Base-by-base conservation (phyloP, 441 rosid species). In the Lepidium campestre region DNA sequence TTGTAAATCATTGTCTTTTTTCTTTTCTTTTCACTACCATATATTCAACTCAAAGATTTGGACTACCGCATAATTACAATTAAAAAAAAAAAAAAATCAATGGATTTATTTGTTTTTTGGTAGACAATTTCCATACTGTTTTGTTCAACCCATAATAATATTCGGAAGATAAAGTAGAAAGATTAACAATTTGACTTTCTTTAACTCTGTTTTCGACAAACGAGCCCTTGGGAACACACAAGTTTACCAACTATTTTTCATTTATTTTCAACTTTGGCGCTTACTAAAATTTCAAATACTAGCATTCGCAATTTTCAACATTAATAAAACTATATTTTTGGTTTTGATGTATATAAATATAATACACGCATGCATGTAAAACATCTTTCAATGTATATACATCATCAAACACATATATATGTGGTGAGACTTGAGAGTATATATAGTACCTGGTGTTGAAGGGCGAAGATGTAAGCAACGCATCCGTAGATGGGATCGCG, bases 401-500 rank as follows among this genome's bases (percentile, higher is more conserved):
- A 69, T 40, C 2, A 50, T 20, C 62, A 70, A 32, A 61, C 13
- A 41, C 40, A 68, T 18, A 1, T 17, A 55, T n/a, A 40, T 10
- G 13, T 50, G 19, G 13, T 2, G 7, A 55, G 20, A 37, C 13
- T 10, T 31, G 23, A 20, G 35, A 12, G 25, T 56, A 63, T 7
- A 42, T 32, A 2, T 2, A 37, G 1, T 18, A 58, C 93, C 93
- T 89, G 89, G 47, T 82, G 86, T 58, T 89, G 96, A 60, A 89
- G 93, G 48, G 91, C 62, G 62, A 86, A 80, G 65, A 89, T 78
- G 49, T 85, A 91, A 36, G 74, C 82, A 31, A 83, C 96, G 52
- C 88, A 84, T 59, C 93, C 96, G 54, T 84, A 82, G 71, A 89
- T 84, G 27, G 96, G 96, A 69, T 87, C 96, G 40, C 85, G 53